A percentile compares a stretch with the other conserved stretches of the same genome.
Conservation (phyloP, 2,329 filamentous ascomycete species). For the Phoma sp. region DNA sequence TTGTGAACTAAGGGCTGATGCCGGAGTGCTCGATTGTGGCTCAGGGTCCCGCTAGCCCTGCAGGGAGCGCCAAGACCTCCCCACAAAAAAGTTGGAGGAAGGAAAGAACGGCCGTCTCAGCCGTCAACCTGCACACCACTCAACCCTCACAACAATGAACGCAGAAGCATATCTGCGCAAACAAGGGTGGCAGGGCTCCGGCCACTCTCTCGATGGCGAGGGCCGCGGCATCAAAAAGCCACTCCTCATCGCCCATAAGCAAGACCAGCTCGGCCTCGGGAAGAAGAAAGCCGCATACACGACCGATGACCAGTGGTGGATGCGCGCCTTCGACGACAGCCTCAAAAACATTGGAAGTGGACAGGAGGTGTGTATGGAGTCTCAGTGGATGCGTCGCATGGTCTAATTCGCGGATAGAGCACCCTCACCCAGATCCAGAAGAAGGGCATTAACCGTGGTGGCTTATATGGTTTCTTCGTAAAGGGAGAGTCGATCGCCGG, state of each 20-base stretch:
- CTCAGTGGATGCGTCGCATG: conserved; percentile 29
- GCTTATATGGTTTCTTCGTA: conserved; percentile 85
- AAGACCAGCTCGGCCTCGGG: conserved; percentile 81
- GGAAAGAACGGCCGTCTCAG: conserved; percentile 1
- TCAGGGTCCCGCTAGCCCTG: conserved; percentile 1
- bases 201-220: conserved; percentile 83
- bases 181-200: conserved; percentile 89
- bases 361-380: conserved; percentile 26
- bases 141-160: conserved; percentile 67
- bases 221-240: conserved; percentile 81
- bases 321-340: conserved; percentile 91
- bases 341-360: conserved; percentile 68
- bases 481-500: conserved; percentile 79
- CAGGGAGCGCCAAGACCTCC: conserved; percentile 6
- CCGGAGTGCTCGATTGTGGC: background rate
- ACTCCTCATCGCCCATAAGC: conserved; percentile 81
- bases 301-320: conserved; percentile 90
- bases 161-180: conserved; percentile 80
- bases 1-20: background rate
- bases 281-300: conserved; percentile 66
- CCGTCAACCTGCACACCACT: background rate
- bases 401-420: conserved; percentile 57
- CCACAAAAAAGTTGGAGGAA: conserved; percentile 17
- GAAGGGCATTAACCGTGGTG: conserved; percentile 58
- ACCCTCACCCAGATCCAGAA: conserved; percentile 57